Base-by-base conservation (phyloP, 1,139 yeast genomes). In the Hansenula lynferdii region DNA sequence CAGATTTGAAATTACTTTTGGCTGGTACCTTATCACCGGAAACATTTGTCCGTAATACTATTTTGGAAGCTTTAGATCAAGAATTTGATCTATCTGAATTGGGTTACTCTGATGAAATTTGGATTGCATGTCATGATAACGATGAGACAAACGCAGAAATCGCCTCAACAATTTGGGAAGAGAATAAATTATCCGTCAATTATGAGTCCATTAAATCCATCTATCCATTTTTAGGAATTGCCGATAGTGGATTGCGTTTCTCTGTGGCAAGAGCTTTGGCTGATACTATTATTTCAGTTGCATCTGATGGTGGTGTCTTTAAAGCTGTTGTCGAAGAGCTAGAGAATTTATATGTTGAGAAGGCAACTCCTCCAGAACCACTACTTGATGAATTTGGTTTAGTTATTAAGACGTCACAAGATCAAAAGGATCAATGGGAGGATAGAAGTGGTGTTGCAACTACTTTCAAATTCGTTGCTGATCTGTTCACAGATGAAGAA, bases 111-210 rank as follows among this genome's bases (percentile, higher is more conserved):
- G 21, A 76, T 41, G 95, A 90, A 57, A 62, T 92, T 24, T 90
- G 85, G 79, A 80, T 94, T 42, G 74, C 85, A 16, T 72, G 76
- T 42, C 89, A 83, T 56, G 96, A 89, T 56, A 80, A 77, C 35
- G 89, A 83, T 40, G 71, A 69, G 14, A 64, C 70, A 19, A 78
- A 80, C 42, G 72, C 80, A 14, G 82, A 77, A 31, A 54, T 83
- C 24, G 96, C 97, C 0, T 63, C 65, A 21, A 82, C 92, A 3
- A 84, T 94, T 42, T 94, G 97, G 97, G 72, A 75, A 24, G 96
- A 89, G 49, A 86, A 80, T 54, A 69, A 67, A 2, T 74, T 86
- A 45, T 45, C 52, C 10, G 57, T 83, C 15, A 65, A 64, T 15
- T 62, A 59, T 1, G 64, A 65, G 3, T 66, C 80, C 3, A 67